Base-by-base conservation (phyloP, 306 rosid species). In the Vicia faba region DNA sequence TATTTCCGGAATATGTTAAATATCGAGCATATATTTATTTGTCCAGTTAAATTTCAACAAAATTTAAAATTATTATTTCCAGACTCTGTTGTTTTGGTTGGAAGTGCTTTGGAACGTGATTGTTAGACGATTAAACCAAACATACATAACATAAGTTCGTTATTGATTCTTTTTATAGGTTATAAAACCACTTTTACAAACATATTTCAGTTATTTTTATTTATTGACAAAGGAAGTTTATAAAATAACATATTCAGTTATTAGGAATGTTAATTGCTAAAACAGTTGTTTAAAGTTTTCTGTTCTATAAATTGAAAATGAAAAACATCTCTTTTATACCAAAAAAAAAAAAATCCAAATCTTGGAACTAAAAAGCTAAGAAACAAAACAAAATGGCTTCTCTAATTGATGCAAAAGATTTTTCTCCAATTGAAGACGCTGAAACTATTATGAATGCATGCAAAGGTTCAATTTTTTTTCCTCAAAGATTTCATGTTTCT, bases 381-480 rank as follows among this genome's bases (percentile, higher is more conserved):
- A 71, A 14, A 61, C 43, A 55, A 64, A 15, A 61, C 14, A 40
- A 79, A 72, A 84, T 81, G 88, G 70, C 76, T 45, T 69, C 84
- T 74, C 68, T 73, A 38, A 31, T 70, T 43, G 69, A 61, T 69
- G 74, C 76, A 2, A 73, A 73, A 45, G 70, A 75, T 44, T 81
- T 43, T 64, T 78, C 82, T 45, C 76, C 88, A 3, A 39, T 76
- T 35, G 84, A 79, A 70, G 89, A 84, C 6, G 89, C 84, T 33
- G 77, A 84, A 68, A 70, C 38, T 18, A 81, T 81, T 77, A 84
- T 63, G 82, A 81, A 35, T 51, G 82, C 89, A 56, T 84, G 86
- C 59, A 59, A 72, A 79, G 89, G 89, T 84, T 19, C 10, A 56
- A 54, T 38, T 57, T 36, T 64, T 5, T 36, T 58, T 8, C 36